Conservation (phyloP, 1,139 yeast genomes). For the Debaryomyces psychrophilus region DNA sequence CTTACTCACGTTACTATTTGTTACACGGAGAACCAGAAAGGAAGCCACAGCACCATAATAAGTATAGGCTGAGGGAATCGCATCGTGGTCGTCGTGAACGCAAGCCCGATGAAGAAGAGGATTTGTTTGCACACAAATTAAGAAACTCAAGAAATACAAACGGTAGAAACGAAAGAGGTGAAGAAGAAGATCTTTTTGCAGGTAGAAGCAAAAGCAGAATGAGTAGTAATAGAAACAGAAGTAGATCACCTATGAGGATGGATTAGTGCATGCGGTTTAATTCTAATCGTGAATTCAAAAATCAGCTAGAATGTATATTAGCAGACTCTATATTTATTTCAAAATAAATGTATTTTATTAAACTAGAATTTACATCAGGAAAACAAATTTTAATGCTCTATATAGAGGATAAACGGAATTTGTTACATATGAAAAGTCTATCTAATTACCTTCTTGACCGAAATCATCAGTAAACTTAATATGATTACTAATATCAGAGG, state of each 20-base stretch:
- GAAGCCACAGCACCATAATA: conserved; percentile 26
- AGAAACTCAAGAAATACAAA: conserved; percentile 16
- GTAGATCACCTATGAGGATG: conserved; percentile 17
- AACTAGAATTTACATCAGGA: neutral
- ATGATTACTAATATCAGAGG: conserved; percentile 78
- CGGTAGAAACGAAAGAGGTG: conserved; percentile 16
- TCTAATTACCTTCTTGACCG: conserved; percentile 91
- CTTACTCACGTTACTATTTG: conserved; percentile 66
- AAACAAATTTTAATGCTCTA: conserved; percentile 10
- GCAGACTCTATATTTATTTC: conserved; percentile 1
- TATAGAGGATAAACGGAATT: conserved; percentile 9
- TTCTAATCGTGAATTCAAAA: neutral
- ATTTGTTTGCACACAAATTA: conserved; percentile 35
- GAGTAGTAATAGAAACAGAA: conserved; percentile 13
- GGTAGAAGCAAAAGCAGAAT: conserved; percentile 19
- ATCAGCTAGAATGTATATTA: conserved; percentile 4
- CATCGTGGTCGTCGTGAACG: conserved; percentile 9
- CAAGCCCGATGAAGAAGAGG: conserved; percentile 29
- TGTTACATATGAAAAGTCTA: neutral
- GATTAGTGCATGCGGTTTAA: conserved; percentile 9
- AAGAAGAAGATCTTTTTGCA: conserved; percentile 48
- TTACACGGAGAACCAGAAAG: conserved; percentile 76
- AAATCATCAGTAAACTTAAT: conserved; percentile 89
- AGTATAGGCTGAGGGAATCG: conserved; percentile 12
- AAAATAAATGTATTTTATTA: conserved; percentile 8